Conservation (phyloP, 257 asterid genomes). For the Parsonsia alboflavescens region DNA sequence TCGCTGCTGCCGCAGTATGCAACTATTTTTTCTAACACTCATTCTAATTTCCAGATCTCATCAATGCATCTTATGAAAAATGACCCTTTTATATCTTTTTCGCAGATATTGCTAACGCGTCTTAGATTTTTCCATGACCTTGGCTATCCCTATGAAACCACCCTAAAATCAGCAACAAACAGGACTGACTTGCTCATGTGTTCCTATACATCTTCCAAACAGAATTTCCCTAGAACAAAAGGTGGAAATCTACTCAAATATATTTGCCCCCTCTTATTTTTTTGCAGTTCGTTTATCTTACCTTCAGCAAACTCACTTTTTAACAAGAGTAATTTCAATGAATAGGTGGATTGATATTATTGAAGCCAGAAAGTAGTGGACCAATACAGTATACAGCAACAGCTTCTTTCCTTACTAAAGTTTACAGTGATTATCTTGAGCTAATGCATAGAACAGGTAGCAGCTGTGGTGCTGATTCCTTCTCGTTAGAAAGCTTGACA, state of each 20-base stretch:
- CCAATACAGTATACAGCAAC: slow-evolving; percentile 51
- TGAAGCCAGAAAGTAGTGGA: slow-evolving; percentile 35
- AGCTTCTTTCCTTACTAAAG: slow-evolving; percentile 52
- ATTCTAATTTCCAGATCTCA: background rate
- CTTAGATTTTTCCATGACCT: slow-evolving; percentile 45
- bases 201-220: slow-evolving; percentile 36
- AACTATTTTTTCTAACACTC: background rate
- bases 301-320: background rate
- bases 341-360: slow-evolving; percentile 50
- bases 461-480: slow-evolving; percentile 25
- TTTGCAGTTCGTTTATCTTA: no score
- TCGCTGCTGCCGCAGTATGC: slow-evolving; percentile 42
- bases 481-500: slow-evolving; percentile 31
- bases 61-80: background rate
- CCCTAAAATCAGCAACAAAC: slow-evolving; percentile 37
- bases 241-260: slow-evolving; percentile 18
- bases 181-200: slow-evolving; percentile 51
- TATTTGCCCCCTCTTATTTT: no score
- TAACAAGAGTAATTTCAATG: background rate
- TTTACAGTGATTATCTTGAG: slow-evolving; percentile 51
- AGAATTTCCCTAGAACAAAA: slow-evolving; percentile 28
- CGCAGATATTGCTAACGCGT: slow-evolving; percentile 42
- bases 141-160: slow-evolving; percentile 56
- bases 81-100: no score
- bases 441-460: slow-evolving; percentile 29